A percentile compares a stretch with the other conserved stretches of the same genome.
Conservation (phyloP, 495 filamentous ascomycete species). For the Mytilinidion resinicola region DNA sequence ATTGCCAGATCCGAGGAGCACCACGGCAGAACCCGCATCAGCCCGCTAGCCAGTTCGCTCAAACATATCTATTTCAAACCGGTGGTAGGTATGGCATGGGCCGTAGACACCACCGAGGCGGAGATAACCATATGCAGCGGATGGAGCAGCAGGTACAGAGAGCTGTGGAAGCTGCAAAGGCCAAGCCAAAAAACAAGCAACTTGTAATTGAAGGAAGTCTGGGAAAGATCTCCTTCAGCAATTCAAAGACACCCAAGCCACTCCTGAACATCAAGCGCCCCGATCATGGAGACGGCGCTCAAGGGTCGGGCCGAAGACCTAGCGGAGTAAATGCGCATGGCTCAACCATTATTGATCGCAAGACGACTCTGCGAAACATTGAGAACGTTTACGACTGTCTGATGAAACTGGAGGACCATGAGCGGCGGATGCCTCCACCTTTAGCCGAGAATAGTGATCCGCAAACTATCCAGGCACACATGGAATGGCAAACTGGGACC, state of each 20-base stretch:
- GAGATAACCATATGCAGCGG: conserved; percentile 93
- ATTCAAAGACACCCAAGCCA: conserved; percentile 91
- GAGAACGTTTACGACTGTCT: conserved; percentile 79
- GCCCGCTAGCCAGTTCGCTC: conserved; percentile 89
- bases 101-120: conserved; percentile 61
- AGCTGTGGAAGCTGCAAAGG: conserved; percentile 93
- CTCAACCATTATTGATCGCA: conserved; percentile 58
- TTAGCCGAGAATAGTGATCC: conserved; percentile 55
- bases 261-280: conserved; percentile 89
- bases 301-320: conserved; percentile 42
- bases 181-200: conserved; percentile 94
- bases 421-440: conserved; percentile 74
- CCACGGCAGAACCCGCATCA: conserved; percentile 82
- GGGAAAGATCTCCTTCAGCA: conserved; percentile 98
- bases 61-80: conserved; percentile 94
- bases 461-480: conserved; percentile 57
- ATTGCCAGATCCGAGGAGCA: conserved; percentile 83
- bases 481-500: conserved; percentile 65
- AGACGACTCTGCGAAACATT: conserved; percentile 74
- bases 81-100: conserved; percentile 66
- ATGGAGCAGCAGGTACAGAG: conserved; percentile 99
- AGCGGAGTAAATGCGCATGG: conserved; percentile 40
- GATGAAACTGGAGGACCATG: conserved; percentile 91
- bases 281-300: conserved; percentile 55
- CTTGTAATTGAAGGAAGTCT: conserved; percentile 97